Conservation (phyloP, 73 alveolate species). For the Paraurostyla sp. region DNA sequence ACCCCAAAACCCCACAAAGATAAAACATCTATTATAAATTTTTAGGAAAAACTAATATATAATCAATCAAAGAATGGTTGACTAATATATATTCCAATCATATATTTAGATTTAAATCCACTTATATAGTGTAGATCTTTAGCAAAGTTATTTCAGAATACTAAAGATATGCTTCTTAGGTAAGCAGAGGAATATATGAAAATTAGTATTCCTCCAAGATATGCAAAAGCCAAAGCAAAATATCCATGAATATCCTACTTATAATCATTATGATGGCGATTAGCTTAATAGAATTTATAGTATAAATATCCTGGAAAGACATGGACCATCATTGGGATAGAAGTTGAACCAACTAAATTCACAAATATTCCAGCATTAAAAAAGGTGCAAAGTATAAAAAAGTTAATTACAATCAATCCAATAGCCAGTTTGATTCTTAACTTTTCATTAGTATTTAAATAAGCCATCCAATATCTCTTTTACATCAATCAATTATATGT, state of each 20-base stretch:
- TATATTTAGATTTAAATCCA: no score
- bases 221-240: neutral
- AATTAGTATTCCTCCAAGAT: neutral
- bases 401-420: neutral
- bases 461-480: no score
- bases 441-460: no score
- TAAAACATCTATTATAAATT: no score
- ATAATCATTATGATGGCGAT: neutral
- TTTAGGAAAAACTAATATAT: no score
- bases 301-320: neutral
- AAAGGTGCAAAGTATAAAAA: neutral
- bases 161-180: no score
- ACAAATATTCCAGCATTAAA: neutral
- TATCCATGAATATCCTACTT: neutral
- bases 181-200: neutral
- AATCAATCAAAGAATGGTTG: no score
- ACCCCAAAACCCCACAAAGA: no score
- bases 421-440: neutral
- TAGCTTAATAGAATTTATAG: neutral
- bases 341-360: neutral
- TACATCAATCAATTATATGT: no score
- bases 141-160: no score
- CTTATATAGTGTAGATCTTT: no score
- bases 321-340: neutral
- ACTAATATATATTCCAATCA: no score